Evolutionary conservation across 306 rosid genomes (phyloP).

Genomic region (Luffa aegyptiaca): DNA sequence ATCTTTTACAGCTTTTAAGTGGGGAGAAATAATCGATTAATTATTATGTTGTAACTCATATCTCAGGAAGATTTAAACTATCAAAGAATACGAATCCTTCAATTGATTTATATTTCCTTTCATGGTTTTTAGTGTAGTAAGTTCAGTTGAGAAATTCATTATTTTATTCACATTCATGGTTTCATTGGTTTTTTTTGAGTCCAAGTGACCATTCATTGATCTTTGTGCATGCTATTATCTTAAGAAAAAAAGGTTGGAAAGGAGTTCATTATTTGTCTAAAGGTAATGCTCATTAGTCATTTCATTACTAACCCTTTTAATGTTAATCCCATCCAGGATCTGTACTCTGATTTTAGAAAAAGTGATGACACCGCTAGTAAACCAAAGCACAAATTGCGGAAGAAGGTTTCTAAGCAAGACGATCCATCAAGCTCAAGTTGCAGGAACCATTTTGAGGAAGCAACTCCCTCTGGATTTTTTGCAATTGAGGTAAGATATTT

Average conservation of each 20-base stretch:
- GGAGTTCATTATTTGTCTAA: neutral
- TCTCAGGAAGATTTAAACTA: neutral
- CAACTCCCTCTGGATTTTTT: slow-evolving; percentile 11
- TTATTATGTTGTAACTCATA: neutral
- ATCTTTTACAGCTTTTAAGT: neutral
- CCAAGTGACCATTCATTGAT: neutral
- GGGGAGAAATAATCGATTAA: neutral
- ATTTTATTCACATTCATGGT: neutral
- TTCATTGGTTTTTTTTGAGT: neutral
- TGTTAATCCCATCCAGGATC: slow-evolving; percentile 13
- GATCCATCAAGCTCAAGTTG: slow-evolving; percentile 8
- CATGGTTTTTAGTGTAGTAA: neutral
- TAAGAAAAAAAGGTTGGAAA: neutral
- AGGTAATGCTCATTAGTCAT: neutral
- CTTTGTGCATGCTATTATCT: neutral
- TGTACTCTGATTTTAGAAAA: slow-evolving; percentile 11
- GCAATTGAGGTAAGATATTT: slow-evolving; percentile 13
- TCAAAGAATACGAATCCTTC: neutral
- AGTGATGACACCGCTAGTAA: slow-evolving; percentile 6
- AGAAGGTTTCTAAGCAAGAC: slow-evolving; percentile 15
- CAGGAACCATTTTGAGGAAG: slow-evolving; percentile 13
- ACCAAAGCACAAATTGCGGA: slow-evolving; percentile 8
- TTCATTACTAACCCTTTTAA: neutral
- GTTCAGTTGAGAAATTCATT: neutral
- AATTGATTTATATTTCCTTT: neutral